Conservation (phyloP, 2,329 filamentous ascomycete genomes). For the Aspergillus jensenii region DNA sequence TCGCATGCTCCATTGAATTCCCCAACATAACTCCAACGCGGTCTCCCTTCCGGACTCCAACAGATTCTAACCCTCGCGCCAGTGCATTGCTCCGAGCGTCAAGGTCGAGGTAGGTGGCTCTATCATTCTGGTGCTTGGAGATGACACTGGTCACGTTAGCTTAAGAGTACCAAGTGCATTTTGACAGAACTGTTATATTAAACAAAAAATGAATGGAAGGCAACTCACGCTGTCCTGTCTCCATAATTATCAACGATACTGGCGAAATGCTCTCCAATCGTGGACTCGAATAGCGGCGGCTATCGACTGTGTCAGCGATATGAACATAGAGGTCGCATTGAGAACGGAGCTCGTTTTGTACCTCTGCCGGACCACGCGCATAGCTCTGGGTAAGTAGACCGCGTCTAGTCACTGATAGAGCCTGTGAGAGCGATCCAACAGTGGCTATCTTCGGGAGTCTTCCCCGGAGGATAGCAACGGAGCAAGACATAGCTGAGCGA, state of each 20-base stretch:
- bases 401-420: constrained; percentile 9
- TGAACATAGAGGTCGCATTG: not conserved
- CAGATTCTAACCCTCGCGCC: constrained; percentile 65
- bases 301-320: constrained; percentile 15
- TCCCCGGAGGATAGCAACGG: not conserved
- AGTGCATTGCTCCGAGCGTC: constrained; percentile 75
- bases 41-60: constrained; percentile 78
- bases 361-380: constrained; percentile 31
- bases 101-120: constrained; percentile 71
- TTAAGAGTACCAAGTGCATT: no score
- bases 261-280: constrained; percentile 48
- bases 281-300: constrained; percentile 49
- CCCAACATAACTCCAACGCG: constrained; percentile 83
- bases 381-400: constrained; percentile 29
- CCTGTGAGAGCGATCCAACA: not conserved
- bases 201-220: not conserved
- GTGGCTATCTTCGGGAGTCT: not conserved
- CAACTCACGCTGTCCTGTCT: constrained; percentile 53
- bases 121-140: constrained; percentile 60
- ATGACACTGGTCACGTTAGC: constrained; percentile 48
- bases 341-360: constrained; percentile 8
- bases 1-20: constrained; percentile 80
- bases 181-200: not conserved
- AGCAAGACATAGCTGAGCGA: not conserved
- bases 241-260: constrained; percentile 44